These are phyloP conservation scores for Nannochloropsis limnetica DNA, from an alignment of 352 stramenopile species.

Conservation along the genomic window DNA sequence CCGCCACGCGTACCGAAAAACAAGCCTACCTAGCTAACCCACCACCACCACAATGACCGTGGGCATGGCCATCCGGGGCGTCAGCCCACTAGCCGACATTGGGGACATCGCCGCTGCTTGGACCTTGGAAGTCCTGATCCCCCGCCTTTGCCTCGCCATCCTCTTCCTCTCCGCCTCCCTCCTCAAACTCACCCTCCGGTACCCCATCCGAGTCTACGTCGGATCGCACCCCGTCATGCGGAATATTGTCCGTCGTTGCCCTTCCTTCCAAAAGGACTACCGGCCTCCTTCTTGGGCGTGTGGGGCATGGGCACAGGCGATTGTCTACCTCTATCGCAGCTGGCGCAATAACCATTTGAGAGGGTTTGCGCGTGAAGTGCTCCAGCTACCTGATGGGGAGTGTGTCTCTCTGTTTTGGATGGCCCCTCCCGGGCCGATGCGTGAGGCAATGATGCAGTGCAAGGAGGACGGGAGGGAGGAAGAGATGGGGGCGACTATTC, in stretches of 20 bases:
- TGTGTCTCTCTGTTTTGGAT: neutral
- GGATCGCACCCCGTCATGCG: neutral
- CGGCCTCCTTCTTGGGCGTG: conserved; percentile 4
- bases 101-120: neutral
- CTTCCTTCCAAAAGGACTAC: conserved; percentile 33
- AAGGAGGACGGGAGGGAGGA: conserved; percentile 31
- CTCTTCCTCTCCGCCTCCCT: conserved; percentile 21
- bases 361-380: neutral
- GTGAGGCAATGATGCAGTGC: conserved; percentile 22
- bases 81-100: conserved; percentile 2
- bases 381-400: neutral
- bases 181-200: conserved; percentile 13
- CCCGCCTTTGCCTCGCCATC: conserved; percentile 23
- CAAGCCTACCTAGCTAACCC: neutral
- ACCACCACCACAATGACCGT: too few relatives aligned
- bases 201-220: conserved; percentile 26
- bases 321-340: conserved; percentile 29
- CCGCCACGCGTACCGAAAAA: neutral
- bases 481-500: neutral
- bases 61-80: conserved; percentile 7
- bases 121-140: conserved; percentile 23
- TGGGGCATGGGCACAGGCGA: conserved; percentile 17
- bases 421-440: neutral
- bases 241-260: conserved; percentile 13
- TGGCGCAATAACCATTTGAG: conserved; percentile 16